A percentile compares a stretch with the other conserved stretches of the same genome.
Conservation (phyloP, 1,139 yeast species). For the Kodamaea ohmeri region DNA sequence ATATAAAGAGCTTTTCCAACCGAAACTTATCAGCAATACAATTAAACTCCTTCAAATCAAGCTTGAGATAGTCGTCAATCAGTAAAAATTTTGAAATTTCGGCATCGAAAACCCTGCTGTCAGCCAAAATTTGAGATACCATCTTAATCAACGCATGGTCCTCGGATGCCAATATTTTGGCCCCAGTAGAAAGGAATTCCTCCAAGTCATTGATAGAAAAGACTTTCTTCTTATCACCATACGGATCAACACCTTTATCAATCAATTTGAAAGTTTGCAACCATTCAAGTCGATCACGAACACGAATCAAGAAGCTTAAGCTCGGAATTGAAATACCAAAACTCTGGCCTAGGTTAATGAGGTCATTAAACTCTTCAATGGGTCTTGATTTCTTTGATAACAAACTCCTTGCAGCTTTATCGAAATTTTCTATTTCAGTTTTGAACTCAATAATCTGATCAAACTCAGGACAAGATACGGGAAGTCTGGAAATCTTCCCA, state of each 20-base stretch:
- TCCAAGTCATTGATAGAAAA: constrained; percentile 38
- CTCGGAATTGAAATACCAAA: constrained; percentile 59
- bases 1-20: constrained; percentile 28
- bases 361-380: constrained; percentile 42
- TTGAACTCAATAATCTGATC: constrained; percentile 57
- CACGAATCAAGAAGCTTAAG: constrained; percentile 44
- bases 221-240: constrained; percentile 33
- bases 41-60: constrained; percentile 25
- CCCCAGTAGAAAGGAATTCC: constrained; percentile 42
- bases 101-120: constrained; percentile 30
- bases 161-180: constrained; percentile 27
- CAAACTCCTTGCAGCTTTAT: constrained; percentile 44
- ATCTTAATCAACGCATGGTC: constrained; percentile 22
- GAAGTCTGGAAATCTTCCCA: constrained; percentile 46
- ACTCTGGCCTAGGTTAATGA: constrained; percentile 53
- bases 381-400: constrained; percentile 27
- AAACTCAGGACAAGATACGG: constrained; percentile 56
- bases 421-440: constrained; percentile 53
- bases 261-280: constrained; percentile 33
- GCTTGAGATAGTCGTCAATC: constrained; percentile 19
- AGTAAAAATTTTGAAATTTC: constrained; percentile 28
- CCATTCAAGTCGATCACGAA: constrained; percentile 54
- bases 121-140: constrained; percentile 25
- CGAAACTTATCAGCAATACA: constrained; percentile 25
- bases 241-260: constrained; percentile 43